These are phyloP conservation scores for Pichia scutulata DNA, from an alignment of 805 yeast species.

Conservation along the genomic window DNA sequence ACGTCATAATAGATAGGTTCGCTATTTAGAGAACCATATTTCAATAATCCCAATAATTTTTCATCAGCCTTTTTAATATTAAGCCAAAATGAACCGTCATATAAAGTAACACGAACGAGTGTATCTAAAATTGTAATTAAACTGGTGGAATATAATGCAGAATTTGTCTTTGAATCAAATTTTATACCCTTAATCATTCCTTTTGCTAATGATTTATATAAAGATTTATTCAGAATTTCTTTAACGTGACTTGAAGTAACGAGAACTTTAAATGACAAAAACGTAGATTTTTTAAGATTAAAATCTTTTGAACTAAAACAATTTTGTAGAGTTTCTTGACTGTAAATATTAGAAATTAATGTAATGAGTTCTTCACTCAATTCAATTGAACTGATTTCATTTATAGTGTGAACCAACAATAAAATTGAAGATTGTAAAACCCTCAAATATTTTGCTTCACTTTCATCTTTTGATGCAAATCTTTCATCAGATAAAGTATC, in stretches of 20 bases:
- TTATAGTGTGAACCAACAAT: slow-evolving; percentile 31
- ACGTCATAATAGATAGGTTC: slow-evolving; percentile 40
- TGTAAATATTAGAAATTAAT: slow-evolving; percentile 30
- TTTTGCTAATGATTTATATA: slow-evolving; percentile 36
- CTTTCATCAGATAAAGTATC: slow-evolving; percentile 71
- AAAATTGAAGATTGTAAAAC: slow-evolving; percentile 43
- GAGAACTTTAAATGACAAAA: slow-evolving; percentile 29
- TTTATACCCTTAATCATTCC: slow-evolving; percentile 38
- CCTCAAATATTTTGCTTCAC: slow-evolving; percentile 54
- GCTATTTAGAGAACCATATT: slow-evolving; percentile 48
- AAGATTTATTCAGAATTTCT: slow-evolving; percentile 20
- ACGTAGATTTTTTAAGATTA: slow-evolving; percentile 34
- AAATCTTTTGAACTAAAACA: slow-evolving; percentile 32
- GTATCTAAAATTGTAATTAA: slow-evolving; percentile 44
- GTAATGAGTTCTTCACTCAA: slow-evolving; percentile 17
- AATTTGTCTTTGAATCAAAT: slow-evolving; percentile 26
- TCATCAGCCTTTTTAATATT: slow-evolving; percentile 40
- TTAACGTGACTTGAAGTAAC: slow-evolving; percentile 17
- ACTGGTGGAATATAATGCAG: slow-evolving; percentile 37
- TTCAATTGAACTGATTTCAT: not conserved
- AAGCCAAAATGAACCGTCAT: slow-evolving; percentile 45
- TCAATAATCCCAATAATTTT: slow-evolving; percentile 39
- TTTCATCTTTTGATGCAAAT: slow-evolving; percentile 57
- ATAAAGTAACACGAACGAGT: slow-evolving; percentile 35
- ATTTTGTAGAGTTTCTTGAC: slow-evolving; percentile 39